Percentiles rank a stretch among this genome's conserved stretches.
Conservation (phyloP, 768 basidiomycete genomes). For the Paxillus involutus region DNA sequence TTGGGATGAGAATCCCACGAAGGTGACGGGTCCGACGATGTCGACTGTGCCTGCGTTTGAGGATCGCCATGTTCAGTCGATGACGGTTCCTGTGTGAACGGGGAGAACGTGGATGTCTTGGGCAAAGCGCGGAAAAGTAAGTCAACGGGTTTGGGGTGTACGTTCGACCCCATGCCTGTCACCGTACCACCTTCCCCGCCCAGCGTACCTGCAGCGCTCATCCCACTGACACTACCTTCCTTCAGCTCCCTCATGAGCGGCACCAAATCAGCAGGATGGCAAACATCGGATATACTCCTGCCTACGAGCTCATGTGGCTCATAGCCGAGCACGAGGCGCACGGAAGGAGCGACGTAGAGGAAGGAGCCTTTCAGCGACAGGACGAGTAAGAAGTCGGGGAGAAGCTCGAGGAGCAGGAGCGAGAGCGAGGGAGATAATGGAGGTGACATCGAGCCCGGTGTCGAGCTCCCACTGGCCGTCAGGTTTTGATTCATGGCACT, state of each 20-base stretch:
- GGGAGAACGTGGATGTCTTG: constrained; percentile 36
- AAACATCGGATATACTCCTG: constrained; percentile 73
- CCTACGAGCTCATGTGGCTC: constrained; percentile 83
- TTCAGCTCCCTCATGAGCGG: constrained; percentile 92
- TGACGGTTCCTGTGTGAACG: neutral
- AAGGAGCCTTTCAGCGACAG: constrained; percentile 91
- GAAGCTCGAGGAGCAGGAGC: constrained; percentile 54
- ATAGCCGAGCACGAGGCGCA: constrained; percentile 80
- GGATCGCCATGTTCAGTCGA: constrained; percentile 1
- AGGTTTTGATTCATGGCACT: constrained; percentile 10
- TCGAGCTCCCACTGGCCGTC: constrained; percentile 12
- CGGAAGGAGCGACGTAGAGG: constrained; percentile 87
- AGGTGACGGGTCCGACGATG: constrained; percentile 2
- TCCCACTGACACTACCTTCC: constrained; percentile 39
- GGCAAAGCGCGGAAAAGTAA: constrained; percentile 82
- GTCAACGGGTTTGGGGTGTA: constrained; percentile 62
- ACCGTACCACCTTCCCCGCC: constrained; percentile 18
- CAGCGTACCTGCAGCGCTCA: constrained; percentile 12
- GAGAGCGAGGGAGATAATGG: constrained; percentile 38
- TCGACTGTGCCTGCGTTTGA: neutral
- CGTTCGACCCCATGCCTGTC: constrained; percentile 4
- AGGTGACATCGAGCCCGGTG: constrained; percentile 39
- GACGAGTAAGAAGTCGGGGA: constrained; percentile 85
- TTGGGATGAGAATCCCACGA: neutral
- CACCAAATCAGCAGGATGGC: constrained; percentile 88